Evolutionary conservation across 805 yeast species (phyloP).

Genomic region (Pichia pseudocactophila): DNA sequence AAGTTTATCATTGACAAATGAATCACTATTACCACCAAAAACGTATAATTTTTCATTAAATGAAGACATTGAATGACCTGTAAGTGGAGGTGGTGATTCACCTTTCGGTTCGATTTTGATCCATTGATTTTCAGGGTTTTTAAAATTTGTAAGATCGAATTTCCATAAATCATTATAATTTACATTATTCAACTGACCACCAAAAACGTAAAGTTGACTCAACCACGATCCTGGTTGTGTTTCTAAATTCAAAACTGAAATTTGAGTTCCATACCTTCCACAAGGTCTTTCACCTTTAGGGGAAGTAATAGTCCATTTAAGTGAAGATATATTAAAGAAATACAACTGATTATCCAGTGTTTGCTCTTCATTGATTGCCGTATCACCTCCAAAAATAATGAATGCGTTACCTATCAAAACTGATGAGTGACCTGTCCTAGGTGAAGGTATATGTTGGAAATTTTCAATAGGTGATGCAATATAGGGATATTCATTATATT

Average conservation of each 20-base stretch:
- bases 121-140: conserved; percentile 82
- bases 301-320: conserved; percentile 72
- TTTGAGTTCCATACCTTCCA: conserved; percentile 92
- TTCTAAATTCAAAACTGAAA: conserved; percentile 62
- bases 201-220: conserved; percentile 69
- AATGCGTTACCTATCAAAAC: conserved; percentile 91
- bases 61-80: conserved; percentile 85
- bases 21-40: conserved; percentile 82
- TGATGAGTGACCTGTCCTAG: conserved; percentile 93
- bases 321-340: conserved; percentile 69
- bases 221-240: conserved; percentile 32
- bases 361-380: conserved; percentile 63
- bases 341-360: conserved; percentile 85
- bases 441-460: conserved; percentile 78
- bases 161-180: conserved; percentile 76
- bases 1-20: conserved; percentile 60
- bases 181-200: conserved; percentile 84
- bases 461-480: conserved; percentile 53
- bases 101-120: conserved; percentile 48
- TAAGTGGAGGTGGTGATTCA: conserved; percentile 62
- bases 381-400: conserved; percentile 94
- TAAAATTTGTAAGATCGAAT: conserved; percentile 80
- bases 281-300: conserved; percentile 70
- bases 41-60: conserved; percentile 71
- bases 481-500: conserved; percentile 23